phyloP scores from a whole-genome alignment of 306 rosid species.

The Spatholobus suberectus region DNA sequence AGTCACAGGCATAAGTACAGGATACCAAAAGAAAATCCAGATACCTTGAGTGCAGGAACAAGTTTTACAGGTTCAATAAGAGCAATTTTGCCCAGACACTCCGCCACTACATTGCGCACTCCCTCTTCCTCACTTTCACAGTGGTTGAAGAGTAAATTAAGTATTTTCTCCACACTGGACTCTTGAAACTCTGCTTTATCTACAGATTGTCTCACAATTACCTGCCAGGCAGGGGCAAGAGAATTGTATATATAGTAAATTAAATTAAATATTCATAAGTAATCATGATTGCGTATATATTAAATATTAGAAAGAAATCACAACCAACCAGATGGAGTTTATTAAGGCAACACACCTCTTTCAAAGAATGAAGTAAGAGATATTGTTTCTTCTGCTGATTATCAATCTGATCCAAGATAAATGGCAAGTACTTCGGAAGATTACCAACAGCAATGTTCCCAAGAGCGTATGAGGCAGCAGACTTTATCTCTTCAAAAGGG shows the following conservation, averaged over 20 bases:
- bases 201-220: slow-evolving; percentile 94
- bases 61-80: slow-evolving; percentile 96
- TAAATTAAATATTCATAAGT: not conserved
- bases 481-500: slow-evolving; percentile 98
- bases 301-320: not conserved
- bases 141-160: slow-evolving; percentile 90
- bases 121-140: slow-evolving; percentile 99
- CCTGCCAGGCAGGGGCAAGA: slow-evolving; percentile 56
- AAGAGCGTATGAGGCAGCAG: slow-evolving; percentile 99
- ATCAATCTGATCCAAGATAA: slow-evolving; percentile 97
- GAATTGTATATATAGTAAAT: slow-evolving; percentile 21
- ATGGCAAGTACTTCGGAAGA: slow-evolving; percentile 94
- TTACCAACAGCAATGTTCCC: slow-evolving; percentile 99
- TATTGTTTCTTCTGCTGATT: slow-evolving; percentile 99
- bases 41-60: slow-evolving; percentile 98
- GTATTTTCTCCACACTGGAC: slow-evolving; percentile 96
- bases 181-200: slow-evolving; percentile 97
- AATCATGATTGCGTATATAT: not conserved
- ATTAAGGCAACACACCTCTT: slow-evolving; percentile 74
- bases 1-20: slow-evolving; percentile 34
- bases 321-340: slow-evolving; percentile 13
- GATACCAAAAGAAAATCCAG: slow-evolving; percentile 12
- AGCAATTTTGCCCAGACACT: slow-evolving; percentile 97
- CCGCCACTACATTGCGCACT: slow-evolving; percentile 98
- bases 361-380: slow-evolving; percentile 96